Conservation (phyloP, 2,329 filamentous ascomycete species). For the Colletotrichum godetiae region DNA sequence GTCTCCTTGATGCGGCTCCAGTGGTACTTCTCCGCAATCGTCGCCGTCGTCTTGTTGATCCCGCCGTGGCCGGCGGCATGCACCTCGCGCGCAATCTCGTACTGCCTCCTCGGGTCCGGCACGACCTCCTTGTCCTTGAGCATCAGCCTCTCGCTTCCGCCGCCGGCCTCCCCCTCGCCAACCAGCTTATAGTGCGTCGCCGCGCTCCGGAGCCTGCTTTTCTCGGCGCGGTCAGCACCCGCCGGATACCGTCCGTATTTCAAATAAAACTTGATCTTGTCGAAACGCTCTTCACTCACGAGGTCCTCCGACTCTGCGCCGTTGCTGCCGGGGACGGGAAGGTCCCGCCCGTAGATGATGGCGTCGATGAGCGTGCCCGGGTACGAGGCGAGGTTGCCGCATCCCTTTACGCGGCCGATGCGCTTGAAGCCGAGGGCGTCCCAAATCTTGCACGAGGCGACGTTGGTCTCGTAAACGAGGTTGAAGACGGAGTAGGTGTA, state of each 20-base stretch:
- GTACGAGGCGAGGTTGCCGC: constrained; percentile 76
- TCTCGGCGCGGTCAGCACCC: constrained; percentile 93
- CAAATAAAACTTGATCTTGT: constrained; percentile 98
- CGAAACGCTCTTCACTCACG: constrained; percentile 95
- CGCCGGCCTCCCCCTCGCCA: constrained; percentile 45
- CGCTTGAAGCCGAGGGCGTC: constrained; percentile 92
- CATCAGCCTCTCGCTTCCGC: constrained; percentile 81
- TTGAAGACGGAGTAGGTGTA: constrained; percentile 96
- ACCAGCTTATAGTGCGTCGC: constrained; percentile 94
- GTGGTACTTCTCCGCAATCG: constrained; percentile 93
- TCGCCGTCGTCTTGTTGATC: constrained; percentile 98
- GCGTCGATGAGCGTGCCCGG: constrained; percentile 78
- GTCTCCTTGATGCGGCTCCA: constrained; percentile 99
- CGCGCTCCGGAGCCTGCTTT: constrained; percentile 91
- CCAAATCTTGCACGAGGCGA: constrained; percentile 91
- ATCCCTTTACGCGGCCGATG: constrained; percentile 83
- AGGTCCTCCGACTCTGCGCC: constrained; percentile 73
- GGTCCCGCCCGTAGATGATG: constrained; percentile 80
- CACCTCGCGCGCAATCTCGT: constrained; percentile 84
- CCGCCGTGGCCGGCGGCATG: constrained; percentile 85
- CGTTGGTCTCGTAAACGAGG: constrained; percentile 92
- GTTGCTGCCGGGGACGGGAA: constrained; percentile 51
- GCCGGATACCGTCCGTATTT: constrained; percentile 94
- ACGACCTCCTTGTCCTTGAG: constrained; percentile 98
- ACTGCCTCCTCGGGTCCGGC: constrained; percentile 87